A percentile compares a stretch with the other conserved stretches of the same genome.
Evolutionary conservation across 208 protist species (phyloP).

Genomic region (Trypanosomatidae sp.): DNA sequence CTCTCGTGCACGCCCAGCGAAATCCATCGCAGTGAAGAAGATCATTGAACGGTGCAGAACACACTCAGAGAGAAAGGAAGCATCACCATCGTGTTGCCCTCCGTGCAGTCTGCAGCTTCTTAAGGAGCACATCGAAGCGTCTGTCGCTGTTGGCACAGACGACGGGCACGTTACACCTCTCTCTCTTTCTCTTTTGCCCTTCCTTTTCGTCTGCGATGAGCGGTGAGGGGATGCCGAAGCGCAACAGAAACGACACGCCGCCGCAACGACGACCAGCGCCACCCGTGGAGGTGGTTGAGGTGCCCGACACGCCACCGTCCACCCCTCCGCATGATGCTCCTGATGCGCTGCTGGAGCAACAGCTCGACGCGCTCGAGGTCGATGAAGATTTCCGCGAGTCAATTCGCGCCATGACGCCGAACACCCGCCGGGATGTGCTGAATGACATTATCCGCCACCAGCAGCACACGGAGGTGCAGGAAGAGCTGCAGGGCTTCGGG

Average conservation of each 20-base stretch:
- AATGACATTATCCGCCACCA: constrained; percentile 74
- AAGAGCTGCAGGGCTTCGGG: no score
- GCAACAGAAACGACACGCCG: constrained; percentile 2
- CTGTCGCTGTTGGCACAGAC: no score
- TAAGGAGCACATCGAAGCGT: no score
- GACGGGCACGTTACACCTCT: no score
- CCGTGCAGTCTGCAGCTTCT: no score
- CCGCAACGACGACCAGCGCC: constrained; percentile 10
- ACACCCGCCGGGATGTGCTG: constrained; percentile 63
- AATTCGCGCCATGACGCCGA: constrained; percentile 70
- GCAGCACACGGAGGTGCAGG: constrained; percentile 13
- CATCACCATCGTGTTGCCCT: no score
- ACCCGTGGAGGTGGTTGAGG: not conserved
- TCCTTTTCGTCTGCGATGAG: no score
- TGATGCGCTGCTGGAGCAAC: constrained; percentile 50
- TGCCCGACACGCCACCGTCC: constrained; percentile 4
- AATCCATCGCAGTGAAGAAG: no score
- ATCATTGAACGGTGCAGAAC: no score
- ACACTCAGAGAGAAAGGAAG: no score
- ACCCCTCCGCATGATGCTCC: constrained; percentile 28
- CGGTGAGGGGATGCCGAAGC: constrained; percentile 23
- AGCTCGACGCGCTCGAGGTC: constrained; percentile 46
- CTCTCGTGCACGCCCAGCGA: no score
- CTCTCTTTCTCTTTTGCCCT: no score
- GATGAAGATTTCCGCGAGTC: constrained; percentile 72